These are phyloP conservation scores for Saccharata proteae DNA, from an alignment of 2,329 filamentous ascomycete species.

Conservation along the genomic window DNA sequence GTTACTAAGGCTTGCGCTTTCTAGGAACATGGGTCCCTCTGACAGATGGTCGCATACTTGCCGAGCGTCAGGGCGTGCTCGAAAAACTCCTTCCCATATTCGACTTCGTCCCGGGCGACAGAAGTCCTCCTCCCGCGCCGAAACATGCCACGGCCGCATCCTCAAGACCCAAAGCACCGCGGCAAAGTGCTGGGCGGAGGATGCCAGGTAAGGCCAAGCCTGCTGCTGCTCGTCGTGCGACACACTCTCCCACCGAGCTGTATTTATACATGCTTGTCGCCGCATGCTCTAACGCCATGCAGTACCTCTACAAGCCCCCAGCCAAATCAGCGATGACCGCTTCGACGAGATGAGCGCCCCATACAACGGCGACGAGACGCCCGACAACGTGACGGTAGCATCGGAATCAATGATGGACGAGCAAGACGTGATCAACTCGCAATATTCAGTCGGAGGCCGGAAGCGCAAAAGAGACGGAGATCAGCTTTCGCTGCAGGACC, in stretches of 20 bases:
- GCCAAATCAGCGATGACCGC: conserved; percentile 44
- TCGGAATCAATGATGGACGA: conserved; percentile 79
- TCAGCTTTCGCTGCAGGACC: conserved; percentile 55
- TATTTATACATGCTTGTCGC: neutral
- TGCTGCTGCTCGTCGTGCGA: no score
- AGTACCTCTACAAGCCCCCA: conserved; percentile 19
- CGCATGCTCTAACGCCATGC: conserved; percentile 7
- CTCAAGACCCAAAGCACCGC: conserved; percentile 69
- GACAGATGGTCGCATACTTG: conserved; percentile 65
- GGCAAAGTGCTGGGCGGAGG: conserved; percentile 43
- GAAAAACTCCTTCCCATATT: conserved; percentile 79
- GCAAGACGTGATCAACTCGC: conserved; percentile 64
- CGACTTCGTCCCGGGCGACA: conserved; percentile 71
- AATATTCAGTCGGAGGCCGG: conserved; percentile 43
- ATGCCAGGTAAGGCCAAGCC: conserved; percentile 12
- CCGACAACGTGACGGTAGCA: conserved; percentile 70
- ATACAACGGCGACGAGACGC: conserved; percentile 65
- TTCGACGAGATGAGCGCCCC: conserved; percentile 51
- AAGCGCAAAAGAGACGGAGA: conserved; percentile 70
- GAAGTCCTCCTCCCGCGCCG: conserved; percentile 84
- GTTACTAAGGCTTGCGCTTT: neutral
- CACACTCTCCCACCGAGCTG: neutral
- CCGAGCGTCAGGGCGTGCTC: conserved; percentile 75
- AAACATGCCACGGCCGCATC: conserved; percentile 62
- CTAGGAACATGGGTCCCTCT: conserved; percentile 93